Evolutionary conservation across 164 flowering plant genomes (phyloP).

Genomic region (Dillenia suffruticosa): DNA sequence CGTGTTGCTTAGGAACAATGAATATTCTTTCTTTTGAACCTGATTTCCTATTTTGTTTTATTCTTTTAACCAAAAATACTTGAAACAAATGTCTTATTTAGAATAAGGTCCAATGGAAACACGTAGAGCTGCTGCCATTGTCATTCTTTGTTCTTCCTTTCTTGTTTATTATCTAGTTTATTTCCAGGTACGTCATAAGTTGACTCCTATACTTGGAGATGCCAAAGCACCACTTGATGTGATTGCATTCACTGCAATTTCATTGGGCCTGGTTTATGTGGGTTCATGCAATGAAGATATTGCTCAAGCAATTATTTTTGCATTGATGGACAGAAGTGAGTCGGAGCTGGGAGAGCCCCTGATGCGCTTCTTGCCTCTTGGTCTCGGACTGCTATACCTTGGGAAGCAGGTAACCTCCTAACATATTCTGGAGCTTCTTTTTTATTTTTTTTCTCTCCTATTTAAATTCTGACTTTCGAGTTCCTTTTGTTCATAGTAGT

Average conservation of each 20-base stretch:
- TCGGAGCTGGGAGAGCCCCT: conserved; percentile 84
- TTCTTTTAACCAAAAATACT: too few relatives aligned
- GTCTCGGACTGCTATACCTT: conserved; percentile 91
- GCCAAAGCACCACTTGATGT: conserved; percentile 81
- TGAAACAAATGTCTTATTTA: too few relatives aligned
- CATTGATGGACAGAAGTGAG: conserved; percentile 89
- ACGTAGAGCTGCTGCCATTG: not conserved
- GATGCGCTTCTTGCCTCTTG: conserved; percentile 73
- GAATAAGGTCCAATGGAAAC: too few relatives aligned
- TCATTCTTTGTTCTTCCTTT: not conserved
- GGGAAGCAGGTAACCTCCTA: conserved; percentile 82
- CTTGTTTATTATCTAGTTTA: conserved; percentile 8
- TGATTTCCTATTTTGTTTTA: too few relatives aligned
- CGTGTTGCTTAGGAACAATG: too few relatives aligned
- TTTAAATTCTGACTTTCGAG: not conserved
- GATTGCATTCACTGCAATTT: conserved; percentile 82
- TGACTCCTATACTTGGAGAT: conserved; percentile 71
- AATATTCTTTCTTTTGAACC: too few relatives aligned
- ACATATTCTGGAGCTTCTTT: too few relatives aligned
- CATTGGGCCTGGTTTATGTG: conserved; percentile 86
- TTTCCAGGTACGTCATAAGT: conserved; percentile 50
- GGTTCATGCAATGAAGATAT: conserved; percentile 97
- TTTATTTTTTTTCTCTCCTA: not conserved
- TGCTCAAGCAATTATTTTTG: conserved; percentile 90
- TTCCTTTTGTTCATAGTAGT: not conserved